A percentile compares a stretch with the other conserved stretches of the same genome.
phyloP scores from a whole-genome alignment of 2,329 filamentous ascomycete genomes.

The Hyphodiscus sp. region DNA sequence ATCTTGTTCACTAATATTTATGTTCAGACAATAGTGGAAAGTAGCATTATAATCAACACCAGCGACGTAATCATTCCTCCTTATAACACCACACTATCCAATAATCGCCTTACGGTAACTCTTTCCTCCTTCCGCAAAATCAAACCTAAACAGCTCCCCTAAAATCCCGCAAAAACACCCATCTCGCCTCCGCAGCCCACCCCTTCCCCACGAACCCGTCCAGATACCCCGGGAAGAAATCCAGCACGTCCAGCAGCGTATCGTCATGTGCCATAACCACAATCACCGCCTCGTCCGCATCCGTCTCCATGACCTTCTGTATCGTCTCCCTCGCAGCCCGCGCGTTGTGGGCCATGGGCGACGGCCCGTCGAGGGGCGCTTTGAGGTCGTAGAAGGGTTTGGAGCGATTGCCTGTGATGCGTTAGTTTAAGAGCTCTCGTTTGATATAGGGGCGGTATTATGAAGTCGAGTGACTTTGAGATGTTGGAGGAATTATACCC shows the following conservation, averaged over 20 bases:
- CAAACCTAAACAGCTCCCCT: neutral
- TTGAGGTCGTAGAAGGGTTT: conserved; percentile 26
- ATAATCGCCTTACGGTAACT: too few relatives aligned
- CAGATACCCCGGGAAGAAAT: conserved; percentile 40
- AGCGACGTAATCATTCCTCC: too few relatives aligned
- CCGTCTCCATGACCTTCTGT: conserved; percentile 37
- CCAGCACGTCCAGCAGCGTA: conserved; percentile 34
- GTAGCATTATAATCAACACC: too few relatives aligned
- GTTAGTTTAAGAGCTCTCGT: neutral
- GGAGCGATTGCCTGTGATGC: neutral
- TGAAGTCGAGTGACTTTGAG: too few relatives aligned
- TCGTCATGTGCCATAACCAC: conserved; percentile 41
- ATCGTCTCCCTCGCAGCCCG: conserved; percentile 33
- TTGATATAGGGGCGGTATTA: too few relatives aligned
- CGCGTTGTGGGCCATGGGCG: conserved; percentile 17
- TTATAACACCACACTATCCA: too few relatives aligned
- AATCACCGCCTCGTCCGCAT: conserved; percentile 37
- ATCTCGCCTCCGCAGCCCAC: conserved; percentile 37
- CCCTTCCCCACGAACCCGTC: conserved; percentile 40
- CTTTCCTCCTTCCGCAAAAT: too few relatives aligned
- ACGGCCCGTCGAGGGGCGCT: neutral
- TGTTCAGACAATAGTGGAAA: too few relatives aligned
- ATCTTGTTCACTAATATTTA: too few relatives aligned
- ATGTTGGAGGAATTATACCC: too few relatives aligned
- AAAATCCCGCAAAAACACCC: conserved; percentile 44